Percentiles rank a stretch among this genome's conserved stretches.
Conservation (phyloP, 495 filamentous ascomycete genomes). For the Tuber magnatum region DNA sequence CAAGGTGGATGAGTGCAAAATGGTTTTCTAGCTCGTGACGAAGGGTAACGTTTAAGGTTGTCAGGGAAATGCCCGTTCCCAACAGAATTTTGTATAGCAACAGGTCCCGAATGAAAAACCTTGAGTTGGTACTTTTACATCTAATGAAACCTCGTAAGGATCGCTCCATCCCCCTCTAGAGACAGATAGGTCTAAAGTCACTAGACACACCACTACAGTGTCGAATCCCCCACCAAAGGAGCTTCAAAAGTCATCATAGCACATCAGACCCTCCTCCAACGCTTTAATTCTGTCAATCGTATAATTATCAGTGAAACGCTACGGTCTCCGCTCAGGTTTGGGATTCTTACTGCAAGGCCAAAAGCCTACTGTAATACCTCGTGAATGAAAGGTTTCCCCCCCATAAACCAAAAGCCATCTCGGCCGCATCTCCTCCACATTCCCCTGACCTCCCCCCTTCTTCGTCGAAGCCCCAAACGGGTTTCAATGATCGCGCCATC, state of each 20-base stretch:
- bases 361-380: slow-evolving; percentile 61
- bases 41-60: no score
- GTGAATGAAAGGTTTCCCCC: slow-evolving; percentile 72
- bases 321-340: background rate
- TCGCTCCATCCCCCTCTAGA: background rate
- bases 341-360: slow-evolving; percentile 51
- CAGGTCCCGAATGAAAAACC: no score
- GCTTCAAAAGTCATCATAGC: slow-evolving; percentile 14
- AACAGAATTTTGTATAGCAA: no score
- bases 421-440: slow-evolving; percentile 69
- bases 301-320: slow-evolving; percentile 7
- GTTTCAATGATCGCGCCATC: slow-evolving; percentile 56
- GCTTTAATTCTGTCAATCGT: slow-evolving; percentile 35
- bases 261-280: slow-evolving; percentile 33
- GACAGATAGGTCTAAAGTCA: background rate
- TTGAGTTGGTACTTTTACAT: background rate
- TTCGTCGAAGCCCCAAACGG: slow-evolving; percentile 72
- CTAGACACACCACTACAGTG: background rate
- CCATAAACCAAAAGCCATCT: slow-evolving; percentile 76
- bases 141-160: background rate
- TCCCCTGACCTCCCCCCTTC: slow-evolving; percentile 65
- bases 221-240: background rate
- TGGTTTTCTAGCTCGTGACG: no score
- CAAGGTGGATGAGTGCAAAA: no score
- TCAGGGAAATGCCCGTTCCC: no score